These are phyloP conservation scores for Microbotryum lychnidis-dioicae DNA, from an alignment of 1,284 basidiomycete genomes.

Conservation along the genomic window DNA sequence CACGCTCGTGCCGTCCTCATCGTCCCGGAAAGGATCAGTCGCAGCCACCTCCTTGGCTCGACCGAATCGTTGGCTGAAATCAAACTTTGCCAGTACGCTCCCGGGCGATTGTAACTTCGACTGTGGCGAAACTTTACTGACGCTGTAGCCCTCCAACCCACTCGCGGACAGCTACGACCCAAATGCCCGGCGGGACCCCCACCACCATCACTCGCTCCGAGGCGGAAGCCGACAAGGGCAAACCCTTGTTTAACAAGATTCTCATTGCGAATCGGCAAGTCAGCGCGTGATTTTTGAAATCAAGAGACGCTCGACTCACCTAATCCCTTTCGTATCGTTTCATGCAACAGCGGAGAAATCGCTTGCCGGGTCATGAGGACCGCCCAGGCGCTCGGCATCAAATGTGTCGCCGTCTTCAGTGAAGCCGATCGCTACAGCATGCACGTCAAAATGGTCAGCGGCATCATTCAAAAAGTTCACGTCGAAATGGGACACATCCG, in stretches of 20 bases:
- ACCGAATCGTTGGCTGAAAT: too few relatives aligned
- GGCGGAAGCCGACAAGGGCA: neutral
- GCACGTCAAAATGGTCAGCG: slow-evolving; percentile 52
- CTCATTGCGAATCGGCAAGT: slow-evolving; percentile 69
- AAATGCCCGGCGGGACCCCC: too few relatives aligned
- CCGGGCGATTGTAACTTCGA: too few relatives aligned
- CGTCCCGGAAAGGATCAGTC: too few relatives aligned
- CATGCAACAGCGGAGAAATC: slow-evolving; percentile 67
- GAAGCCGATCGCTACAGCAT: slow-evolving; percentile 69
- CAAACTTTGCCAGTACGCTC: too few relatives aligned
- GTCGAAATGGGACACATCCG: neutral
- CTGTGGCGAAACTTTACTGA: too few relatives aligned
- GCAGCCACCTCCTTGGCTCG: too few relatives aligned
- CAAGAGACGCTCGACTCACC: neutral
- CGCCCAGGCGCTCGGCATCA: slow-evolving; percentile 75
- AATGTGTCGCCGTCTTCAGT: slow-evolving; percentile 82
- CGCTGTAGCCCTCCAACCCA: too few relatives aligned
- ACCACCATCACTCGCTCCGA: too few relatives aligned
- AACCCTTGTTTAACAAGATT: slow-evolving; percentile 54
- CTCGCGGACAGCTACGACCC: too few relatives aligned
- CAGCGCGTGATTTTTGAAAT: neutral
- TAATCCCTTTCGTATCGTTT: neutral
- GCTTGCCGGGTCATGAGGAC: slow-evolving; percentile 87
- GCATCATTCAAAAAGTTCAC: neutral
- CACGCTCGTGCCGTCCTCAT: too few relatives aligned